These are phyloP conservation scores for Hydnomerulius pinastri DNA, from an alignment of 768 basidiomycete genomes.

Conservation along the genomic window DNA sequence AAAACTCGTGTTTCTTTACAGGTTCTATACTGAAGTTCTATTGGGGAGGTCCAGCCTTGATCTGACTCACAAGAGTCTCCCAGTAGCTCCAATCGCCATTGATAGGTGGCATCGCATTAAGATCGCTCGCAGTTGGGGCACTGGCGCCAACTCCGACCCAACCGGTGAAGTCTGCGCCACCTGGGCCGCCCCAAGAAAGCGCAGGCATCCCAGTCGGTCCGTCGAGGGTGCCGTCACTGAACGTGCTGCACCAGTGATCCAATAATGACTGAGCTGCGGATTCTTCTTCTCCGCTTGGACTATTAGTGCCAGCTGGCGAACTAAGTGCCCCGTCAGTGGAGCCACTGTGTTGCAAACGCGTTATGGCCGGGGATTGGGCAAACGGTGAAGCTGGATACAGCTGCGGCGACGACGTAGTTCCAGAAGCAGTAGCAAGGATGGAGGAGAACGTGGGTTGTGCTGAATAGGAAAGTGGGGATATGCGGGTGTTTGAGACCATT, in stretches of 20 bases:
- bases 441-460: constrained; percentile 23
- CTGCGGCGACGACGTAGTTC: constrained; percentile 22
- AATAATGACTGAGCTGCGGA: constrained; percentile 74
- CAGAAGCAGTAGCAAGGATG: constrained; percentile 22
- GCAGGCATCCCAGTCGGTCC: constrained; percentile 45
- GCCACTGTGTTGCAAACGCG: constrained; percentile 55
- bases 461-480: constrained; percentile 11
- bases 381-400: constrained; percentile 30
- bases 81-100: constrained; percentile 81
- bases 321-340: constrained; percentile 46
- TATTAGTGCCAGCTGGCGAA: constrained; percentile 68
- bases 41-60: constrained; percentile 39
- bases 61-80: constrained; percentile 71
- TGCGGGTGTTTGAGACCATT: constrained; percentile 8
- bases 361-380: constrained; percentile 52
- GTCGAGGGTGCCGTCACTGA: constrained; percentile 65
- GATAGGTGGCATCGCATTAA: constrained; percentile 46
- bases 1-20: constrained; percentile 9
- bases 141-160: constrained; percentile 53
- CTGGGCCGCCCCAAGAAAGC: constrained; percentile 62
- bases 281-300: constrained; percentile 73
- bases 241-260: constrained; percentile 85
- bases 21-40: constrained; percentile 17
- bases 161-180: constrained; percentile 56
- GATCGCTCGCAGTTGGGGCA: constrained; percentile 40